Evolutionary conservation across 2,329 filamentous ascomycete species (phyloP).

Genomic region (Alternaria tenuissima): DNA sequence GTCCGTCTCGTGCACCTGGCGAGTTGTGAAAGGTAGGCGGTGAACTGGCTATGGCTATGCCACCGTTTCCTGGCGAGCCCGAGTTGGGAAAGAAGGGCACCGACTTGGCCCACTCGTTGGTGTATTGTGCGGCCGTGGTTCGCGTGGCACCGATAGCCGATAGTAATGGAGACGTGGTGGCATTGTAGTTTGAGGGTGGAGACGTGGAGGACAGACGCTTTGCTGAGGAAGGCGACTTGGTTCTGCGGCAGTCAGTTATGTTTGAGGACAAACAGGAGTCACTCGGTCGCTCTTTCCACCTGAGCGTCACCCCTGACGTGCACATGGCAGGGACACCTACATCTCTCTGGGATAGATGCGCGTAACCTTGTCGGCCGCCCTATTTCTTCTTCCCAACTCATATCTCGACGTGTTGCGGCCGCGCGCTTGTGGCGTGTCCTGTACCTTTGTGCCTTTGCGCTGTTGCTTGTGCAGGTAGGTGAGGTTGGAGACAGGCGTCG

Average conservation of each 20-base stretch:
- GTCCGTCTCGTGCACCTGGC: conserved; percentile 39
- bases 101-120: conserved; percentile 58
- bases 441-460: conserved; percentile 43
- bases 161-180: conserved; percentile 50
- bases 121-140: conserved; percentile 49
- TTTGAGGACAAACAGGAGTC: conserved; percentile 9
- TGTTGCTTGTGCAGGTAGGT: conserved; percentile 48
- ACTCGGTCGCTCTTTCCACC: conserved; percentile 1
- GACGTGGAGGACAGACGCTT: conserved; percentile 48
- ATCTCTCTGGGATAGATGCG: conserved; percentile 52
- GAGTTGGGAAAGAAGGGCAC: conserved; percentile 54
- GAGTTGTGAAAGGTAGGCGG: conserved; percentile 53
- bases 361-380: conserved; percentile 48
- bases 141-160: conserved; percentile 51
- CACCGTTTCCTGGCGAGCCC: conserved; percentile 48
- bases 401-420: conserved; percentile 50
- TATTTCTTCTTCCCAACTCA: conserved; percentile 55
- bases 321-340: conserved; percentile 34
- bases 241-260: conserved; percentile 36
- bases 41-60: conserved; percentile 56
- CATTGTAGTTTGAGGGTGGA: conserved; percentile 46
- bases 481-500: conserved; percentile 46
- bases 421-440: conserved; percentile 47
- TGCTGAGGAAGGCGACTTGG: conserved; percentile 47
- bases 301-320: neutral